Evolutionary conservation across 805 yeast genomes (phyloP).

Genomic region (Maudiozyma pseudohumilis): DNA sequence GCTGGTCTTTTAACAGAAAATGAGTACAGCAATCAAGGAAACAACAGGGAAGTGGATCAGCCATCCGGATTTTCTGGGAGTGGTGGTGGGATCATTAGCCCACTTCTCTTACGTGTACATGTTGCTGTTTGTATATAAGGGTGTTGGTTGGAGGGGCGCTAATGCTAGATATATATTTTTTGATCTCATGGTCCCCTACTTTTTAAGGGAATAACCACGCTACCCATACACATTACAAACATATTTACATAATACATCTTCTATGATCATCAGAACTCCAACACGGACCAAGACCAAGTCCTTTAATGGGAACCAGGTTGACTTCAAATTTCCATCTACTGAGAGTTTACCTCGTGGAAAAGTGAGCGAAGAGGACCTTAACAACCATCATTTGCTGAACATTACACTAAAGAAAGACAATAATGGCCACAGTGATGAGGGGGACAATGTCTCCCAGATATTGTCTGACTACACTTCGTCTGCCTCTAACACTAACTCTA

Average conservation of each 20-base stretch:
- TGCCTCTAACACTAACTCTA: conserved; percentile 8
- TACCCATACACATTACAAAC: no score
- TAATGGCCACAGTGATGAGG: background rate
- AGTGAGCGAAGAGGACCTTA: conserved; percentile 16
- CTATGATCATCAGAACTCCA: conserved; percentile 23
- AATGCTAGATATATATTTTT: no score
- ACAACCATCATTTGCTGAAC: conserved; percentile 24
- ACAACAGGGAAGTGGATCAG: no score
- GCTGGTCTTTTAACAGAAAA: no score
- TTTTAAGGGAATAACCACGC: no score
- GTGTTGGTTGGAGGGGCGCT: no score
- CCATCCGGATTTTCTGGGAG: no score
- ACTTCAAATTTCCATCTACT: conserved; percentile 31
- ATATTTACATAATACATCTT: background rate
- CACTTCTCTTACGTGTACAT: no score
- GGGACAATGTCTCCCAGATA: conserved; percentile 25
- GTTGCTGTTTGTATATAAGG: no score
- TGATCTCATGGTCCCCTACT: no score
- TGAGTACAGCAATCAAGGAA: no score
- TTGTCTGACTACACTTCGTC: conserved; percentile 22
- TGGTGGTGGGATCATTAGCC: no score
- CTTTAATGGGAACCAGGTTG: conserved; percentile 33
- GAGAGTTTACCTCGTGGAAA: conserved; percentile 14
- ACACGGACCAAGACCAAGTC: conserved; percentile 31
- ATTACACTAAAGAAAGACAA: conserved; percentile 8